These are phyloP conservation scores for Clavulina sp. DNA, from an alignment of 768 basidiomycete genomes.

Conservation along the genomic window DNA sequence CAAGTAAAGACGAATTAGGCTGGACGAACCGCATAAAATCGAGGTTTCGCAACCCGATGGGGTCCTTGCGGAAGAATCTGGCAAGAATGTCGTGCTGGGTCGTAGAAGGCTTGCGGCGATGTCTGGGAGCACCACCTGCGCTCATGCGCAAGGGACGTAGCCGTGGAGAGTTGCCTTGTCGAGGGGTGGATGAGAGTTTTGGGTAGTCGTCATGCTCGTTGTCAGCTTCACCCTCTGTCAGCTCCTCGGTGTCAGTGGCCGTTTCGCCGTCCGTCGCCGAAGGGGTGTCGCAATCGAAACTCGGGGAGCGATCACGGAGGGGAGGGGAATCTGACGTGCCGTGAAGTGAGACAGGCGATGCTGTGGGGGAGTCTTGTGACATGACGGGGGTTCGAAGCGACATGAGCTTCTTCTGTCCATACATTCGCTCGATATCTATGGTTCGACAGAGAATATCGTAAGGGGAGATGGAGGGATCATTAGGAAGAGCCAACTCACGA, in stretches of 20 bases:
- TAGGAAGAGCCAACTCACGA: slow-evolving; percentile 35
- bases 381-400: slow-evolving; percentile 55
- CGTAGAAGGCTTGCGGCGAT: neutral
- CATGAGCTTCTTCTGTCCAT: slow-evolving; percentile 81
- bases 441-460: neutral
- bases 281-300: slow-evolving; percentile 1
- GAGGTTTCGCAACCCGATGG: slow-evolving; percentile 59
- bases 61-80: slow-evolving; percentile 80
- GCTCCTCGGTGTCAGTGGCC: slow-evolving; percentile 50
- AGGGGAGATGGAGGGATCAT: slow-evolving; percentile 4
- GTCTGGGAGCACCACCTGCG: neutral
- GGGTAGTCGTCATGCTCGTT: slow-evolving; percentile 25
- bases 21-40: slow-evolving; percentile 66
- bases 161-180: neutral
- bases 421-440: slow-evolving; percentile 80
- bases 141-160: neutral
- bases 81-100: slow-evolving; percentile 83
- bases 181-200: neutral
- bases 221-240: slow-evolving; percentile 52
- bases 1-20: neutral
- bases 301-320: neutral
- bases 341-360: neutral
- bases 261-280: slow-evolving; percentile 24
- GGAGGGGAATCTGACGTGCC: neutral
- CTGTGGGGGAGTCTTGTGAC: neutral